phyloP scores from a whole-genome alignment of 192 early-diverging fungal species.

The Lobosporangium transversale region DNA sequence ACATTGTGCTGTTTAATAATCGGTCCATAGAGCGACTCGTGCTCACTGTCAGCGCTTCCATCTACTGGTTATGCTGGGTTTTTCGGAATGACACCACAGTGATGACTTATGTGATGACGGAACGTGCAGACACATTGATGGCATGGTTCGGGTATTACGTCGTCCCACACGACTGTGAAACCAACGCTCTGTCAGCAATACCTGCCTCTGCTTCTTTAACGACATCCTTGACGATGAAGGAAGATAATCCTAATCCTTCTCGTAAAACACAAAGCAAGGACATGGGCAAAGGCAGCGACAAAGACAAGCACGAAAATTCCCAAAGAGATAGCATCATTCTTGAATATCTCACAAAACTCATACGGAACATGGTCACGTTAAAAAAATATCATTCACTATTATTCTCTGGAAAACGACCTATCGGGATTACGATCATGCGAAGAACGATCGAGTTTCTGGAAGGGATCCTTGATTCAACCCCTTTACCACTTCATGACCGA shows the following conservation, averaged over 20 bases:
- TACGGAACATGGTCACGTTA: constrained; percentile 20
- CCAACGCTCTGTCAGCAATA: too few relatives aligned
- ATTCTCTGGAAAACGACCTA: constrained; percentile 8
- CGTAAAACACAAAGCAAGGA: too few relatives aligned
- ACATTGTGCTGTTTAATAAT: constrained; percentile 5
- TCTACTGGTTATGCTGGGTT: constrained; percentile 38
- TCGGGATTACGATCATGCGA: constrained; percentile 33
- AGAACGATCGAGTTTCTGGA: constrained; percentile 42
- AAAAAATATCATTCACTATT: constrained; percentile 9
- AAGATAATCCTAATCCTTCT: too few relatives aligned
- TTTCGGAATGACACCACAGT: constrained; percentile 22
- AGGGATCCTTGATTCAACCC: constrained; percentile 18
- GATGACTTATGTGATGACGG: constrained; percentile 8
- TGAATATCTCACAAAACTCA: constrained; percentile 28
- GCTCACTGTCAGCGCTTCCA: background rate
- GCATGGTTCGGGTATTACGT: constrained; percentile 47
- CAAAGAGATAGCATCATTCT: background rate
- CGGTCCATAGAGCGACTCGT: constrained; percentile 17
- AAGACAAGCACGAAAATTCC: background rate
- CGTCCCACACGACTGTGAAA: constrained; percentile 13
- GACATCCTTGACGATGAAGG: too few relatives aligned
- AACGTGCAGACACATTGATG: constrained; percentile 30
- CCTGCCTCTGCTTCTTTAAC: background rate
- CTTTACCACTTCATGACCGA: too few relatives aligned
- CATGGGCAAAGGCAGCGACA: too few relatives aligned